These are phyloP conservation scores for Naganishia sp. DNA, from an alignment of 1,284 basidiomycete genomes.

Conservation along the genomic window DNA sequence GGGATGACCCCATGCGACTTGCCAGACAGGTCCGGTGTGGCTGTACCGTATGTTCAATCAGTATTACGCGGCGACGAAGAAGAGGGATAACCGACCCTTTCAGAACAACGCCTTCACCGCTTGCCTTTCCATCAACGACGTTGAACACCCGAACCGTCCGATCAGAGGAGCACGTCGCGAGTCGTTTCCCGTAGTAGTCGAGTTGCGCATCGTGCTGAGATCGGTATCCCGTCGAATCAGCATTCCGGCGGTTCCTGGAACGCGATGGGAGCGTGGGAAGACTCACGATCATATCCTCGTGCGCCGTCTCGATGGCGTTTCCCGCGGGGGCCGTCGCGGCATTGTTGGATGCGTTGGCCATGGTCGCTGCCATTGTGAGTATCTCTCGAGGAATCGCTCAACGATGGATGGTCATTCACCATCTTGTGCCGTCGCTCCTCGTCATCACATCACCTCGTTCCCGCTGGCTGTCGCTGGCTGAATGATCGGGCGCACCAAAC, in stretches of 20 bases:
- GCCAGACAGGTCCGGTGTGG: constrained; percentile 97
- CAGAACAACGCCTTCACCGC: constrained; percentile 68
- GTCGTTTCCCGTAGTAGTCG: constrained; percentile 94
- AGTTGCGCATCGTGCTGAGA: constrained; percentile 92
- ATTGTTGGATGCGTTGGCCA: constrained; percentile 13
- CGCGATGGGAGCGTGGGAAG: too few relatives aligned
- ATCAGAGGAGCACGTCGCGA: constrained; percentile 96
- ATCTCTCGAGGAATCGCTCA: too few relatives aligned
- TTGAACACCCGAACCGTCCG: constrained; percentile 95
- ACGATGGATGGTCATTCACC: neutral
- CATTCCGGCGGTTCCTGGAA: neutral
- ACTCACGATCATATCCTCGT: constrained; percentile 36
- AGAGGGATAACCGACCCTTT: constrained; percentile 68
- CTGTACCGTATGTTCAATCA: constrained; percentile 54
- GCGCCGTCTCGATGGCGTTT: constrained; percentile 33
- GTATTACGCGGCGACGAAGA: neutral
- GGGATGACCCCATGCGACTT: constrained; percentile 98
- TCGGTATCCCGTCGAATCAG: neutral
- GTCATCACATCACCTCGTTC: constrained; percentile 15
- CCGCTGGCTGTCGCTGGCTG: neutral
- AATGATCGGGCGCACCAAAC: neutral
- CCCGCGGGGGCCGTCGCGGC: constrained; percentile 14
- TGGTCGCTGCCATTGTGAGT: constrained; percentile 13
- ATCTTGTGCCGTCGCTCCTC: constrained; percentile 1
- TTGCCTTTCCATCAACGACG: constrained; percentile 78